Conservation (phyloP, 331 rosid genomes). For the Malus hybrid region DNA sequence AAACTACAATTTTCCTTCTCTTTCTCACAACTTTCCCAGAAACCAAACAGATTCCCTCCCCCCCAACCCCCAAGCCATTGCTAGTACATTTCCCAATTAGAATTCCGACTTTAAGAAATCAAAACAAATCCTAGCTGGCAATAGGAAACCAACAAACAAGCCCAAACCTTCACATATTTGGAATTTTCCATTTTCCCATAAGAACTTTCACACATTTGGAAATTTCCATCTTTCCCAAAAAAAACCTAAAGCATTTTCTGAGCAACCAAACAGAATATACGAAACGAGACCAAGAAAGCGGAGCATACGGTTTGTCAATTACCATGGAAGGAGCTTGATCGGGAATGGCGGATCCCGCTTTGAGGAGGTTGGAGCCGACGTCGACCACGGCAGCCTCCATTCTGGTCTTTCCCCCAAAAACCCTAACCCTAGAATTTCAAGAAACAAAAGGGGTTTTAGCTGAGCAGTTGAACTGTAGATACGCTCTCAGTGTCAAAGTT, state of each 20-base stretch:
- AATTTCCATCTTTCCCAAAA: not conserved
- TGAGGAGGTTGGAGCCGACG: slow-evolving; percentile 76
- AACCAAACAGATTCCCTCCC: not conserved
- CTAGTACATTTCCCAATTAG: not conserved
- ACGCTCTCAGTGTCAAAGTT: not conserved
- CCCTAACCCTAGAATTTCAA: not conserved
- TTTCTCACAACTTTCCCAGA: not conserved
- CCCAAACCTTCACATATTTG: not conserved
- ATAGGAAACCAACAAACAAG: not conserved
- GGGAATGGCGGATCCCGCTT: slow-evolving; percentile 92
- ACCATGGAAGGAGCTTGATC: slow-evolving; percentile 94
- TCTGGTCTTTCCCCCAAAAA: not conserved
- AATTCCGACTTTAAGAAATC: not conserved
- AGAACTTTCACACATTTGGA: not conserved
- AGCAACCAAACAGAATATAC: not conserved
- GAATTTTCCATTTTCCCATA: not conserved
- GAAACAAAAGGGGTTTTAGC: not conserved
- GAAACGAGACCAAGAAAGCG: not conserved
- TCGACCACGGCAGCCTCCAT: slow-evolving; percentile 98
- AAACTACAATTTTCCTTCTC: not conserved
- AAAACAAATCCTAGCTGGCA: not conserved
- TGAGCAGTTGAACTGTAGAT: not conserved
- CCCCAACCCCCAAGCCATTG: not conserved
- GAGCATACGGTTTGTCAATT: not conserved
- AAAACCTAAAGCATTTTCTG: not conserved